Evolutionary conservation across 805 yeast species (phyloP), one percentile per base, ranked within the genome.

Genomic region (Jamesozyma gamospora): DNA sequence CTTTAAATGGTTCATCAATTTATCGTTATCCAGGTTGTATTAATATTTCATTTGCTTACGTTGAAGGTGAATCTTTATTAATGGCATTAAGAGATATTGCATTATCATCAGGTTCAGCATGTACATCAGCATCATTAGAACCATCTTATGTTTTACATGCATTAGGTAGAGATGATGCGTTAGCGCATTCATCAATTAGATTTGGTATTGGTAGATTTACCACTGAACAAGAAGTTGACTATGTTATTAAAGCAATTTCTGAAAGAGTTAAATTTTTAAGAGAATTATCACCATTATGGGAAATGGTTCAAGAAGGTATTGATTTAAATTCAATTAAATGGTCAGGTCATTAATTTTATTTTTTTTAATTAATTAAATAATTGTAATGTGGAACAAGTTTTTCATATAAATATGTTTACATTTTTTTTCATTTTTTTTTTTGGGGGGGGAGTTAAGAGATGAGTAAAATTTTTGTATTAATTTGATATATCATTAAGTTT

Each of bases 81-180:
- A 92, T 92, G 98, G 98, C 97, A 2, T 74, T 92, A 58, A 88
- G 90, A 62, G 98, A 92, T 60, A 86, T 92, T 56, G 98, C 98
- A 0, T 71, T 92, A 49, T 80, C 94, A 45, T 85, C 96, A 1
- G 98, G 98, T 24, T 87, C 96, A 12, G 98, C 98, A 3, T 92
- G 98, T 72, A 92, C 98, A 3, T 90, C 97, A 21, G 96, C 98
- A 0, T 92, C 97, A 3, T 72, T 92, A 56, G 98, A 92, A 64
- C 98, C 98, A 11, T 86, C 96, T 6, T 92, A 92, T 55, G 98
- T 92, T 31, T 72, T 92, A 54, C 95, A 88, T 53, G 97, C 98
- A 0, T 70, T 92, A 35, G 98, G 98, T 40, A 96, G 95, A 13
- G 97, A 90, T 63, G 98, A 92, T 58, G 96, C 96, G 4, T 70